A percentile compares a stretch with the other conserved stretches of the same genome.
Evolutionary conservation across 163 green algal species (phyloP).

Genomic region (Coccomyxa subellipsoidea): DNA sequence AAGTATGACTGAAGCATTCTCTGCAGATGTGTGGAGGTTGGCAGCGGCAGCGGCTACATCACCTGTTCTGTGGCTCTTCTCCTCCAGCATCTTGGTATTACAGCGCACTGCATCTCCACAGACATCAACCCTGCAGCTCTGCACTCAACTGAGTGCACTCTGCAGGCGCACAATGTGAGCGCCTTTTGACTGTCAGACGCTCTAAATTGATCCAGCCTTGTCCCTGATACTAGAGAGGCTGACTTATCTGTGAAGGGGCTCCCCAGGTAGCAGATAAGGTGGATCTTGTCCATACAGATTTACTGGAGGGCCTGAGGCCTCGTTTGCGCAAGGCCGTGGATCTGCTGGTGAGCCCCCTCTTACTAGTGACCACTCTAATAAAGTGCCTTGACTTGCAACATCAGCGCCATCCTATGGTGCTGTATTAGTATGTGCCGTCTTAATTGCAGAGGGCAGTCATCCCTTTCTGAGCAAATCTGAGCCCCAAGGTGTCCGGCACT

Average conservation of each 20-base stretch:
- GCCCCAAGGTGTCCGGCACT: too few relatives aligned
- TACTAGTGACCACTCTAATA: background rate
- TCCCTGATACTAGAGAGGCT: background rate
- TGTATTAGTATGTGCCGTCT: too few relatives aligned
- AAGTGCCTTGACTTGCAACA: too few relatives aligned
- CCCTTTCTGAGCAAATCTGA: too few relatives aligned
- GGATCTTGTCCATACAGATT: slow-evolving; percentile 39
- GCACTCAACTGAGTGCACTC: slow-evolving; percentile 49
- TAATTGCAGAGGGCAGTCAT: too few relatives aligned
- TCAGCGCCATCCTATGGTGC: too few relatives aligned
- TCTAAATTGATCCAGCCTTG: background rate
- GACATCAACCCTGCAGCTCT: slow-evolving; percentile 75
- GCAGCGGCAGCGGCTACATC: slow-evolving; percentile 81
- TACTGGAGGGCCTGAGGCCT: slow-evolving; percentile 37
- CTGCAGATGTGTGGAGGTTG: slow-evolving; percentile 72
- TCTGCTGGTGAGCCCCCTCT: slow-evolving; percentile 52
- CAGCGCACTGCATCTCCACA: slow-evolving; percentile 52
- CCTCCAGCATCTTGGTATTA: slow-evolving; percentile 31
- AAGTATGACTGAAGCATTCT: background rate
- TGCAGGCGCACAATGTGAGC: slow-evolving; percentile 56
- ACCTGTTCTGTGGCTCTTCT: slow-evolving; percentile 67
- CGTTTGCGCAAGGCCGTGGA: slow-evolving; percentile 35
- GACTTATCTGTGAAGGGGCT: background rate
- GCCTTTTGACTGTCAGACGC: background rate
- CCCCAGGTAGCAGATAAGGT: slow-evolving; percentile 39